A percentile compares a stretch with the other conserved stretches of the same genome.
These are phyloP conservation scores for Podospora tetraspora DNA, from an alignment of 495 filamentous ascomycete genomes.

Conservation along the genomic window DNA sequence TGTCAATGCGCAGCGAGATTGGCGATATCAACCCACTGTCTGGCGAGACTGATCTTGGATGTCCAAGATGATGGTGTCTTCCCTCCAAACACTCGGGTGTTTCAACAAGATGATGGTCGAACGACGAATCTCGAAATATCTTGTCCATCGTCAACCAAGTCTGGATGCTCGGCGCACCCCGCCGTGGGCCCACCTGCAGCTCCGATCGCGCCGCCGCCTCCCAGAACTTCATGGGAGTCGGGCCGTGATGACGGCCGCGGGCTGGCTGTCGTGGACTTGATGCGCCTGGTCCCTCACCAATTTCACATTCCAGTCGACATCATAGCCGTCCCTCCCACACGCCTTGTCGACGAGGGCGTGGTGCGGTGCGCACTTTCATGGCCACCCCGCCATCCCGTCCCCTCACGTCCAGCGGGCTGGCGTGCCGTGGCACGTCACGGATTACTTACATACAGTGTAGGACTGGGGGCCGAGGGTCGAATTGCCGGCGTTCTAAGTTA, in stretches of 20 bases:
- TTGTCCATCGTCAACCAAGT: neutral
- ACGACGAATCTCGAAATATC: neutral
- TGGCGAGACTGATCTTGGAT: neutral
- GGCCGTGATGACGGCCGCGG: neutral
- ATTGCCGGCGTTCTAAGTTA: slow-evolving; percentile 30
- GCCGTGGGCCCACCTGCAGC: neutral
- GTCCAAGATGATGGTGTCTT: neutral
- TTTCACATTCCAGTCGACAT: slow-evolving; percentile 4
- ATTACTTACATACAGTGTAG: slow-evolving; percentile 20
- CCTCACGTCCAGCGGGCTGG: slow-evolving; percentile 7
- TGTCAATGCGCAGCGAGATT: slow-evolving; percentile 8
- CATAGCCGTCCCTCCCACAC: slow-evolving; percentile 13
- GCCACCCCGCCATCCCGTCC: slow-evolving; percentile 18
- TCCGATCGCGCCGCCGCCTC: neutral
- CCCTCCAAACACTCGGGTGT: slow-evolving; percentile 3
- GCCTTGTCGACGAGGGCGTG: neutral
- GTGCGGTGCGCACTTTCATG: slow-evolving; percentile 2
- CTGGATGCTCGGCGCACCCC: neutral
- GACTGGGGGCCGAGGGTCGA: slow-evolving; percentile 7
- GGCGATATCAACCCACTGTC: neutral
- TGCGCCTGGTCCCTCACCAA: neutral
- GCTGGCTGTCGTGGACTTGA: neutral
- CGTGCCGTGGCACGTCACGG: slow-evolving; percentile 17
- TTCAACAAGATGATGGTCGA: slow-evolving; percentile 5
- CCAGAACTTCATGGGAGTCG: neutral